Evolutionary conservation across 2,329 filamentous ascomycete species (phyloP).

Genomic region (Fusarium sulawesiense): DNA sequence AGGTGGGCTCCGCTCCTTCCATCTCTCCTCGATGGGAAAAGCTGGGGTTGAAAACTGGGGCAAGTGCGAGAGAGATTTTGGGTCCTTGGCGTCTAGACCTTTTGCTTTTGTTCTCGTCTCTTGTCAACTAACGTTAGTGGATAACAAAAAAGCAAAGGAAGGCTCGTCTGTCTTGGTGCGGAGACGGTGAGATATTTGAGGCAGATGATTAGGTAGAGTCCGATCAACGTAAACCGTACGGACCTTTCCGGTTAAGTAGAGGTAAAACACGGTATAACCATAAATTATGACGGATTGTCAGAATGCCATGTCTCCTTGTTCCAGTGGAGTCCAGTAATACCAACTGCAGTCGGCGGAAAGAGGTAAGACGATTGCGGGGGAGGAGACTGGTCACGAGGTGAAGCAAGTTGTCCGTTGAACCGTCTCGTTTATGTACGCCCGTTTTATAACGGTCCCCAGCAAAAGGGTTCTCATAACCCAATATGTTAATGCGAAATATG

Average conservation of each 20-base stretch:
- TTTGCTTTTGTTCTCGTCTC: conserved; percentile 5
- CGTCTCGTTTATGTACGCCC: background rate
- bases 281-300: background rate
- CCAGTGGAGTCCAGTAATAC: conserved; percentile 15
- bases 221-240: background rate
- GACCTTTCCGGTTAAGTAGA: background rate
- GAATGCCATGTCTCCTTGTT: background rate
- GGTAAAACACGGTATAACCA: background rate
- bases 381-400: conserved; percentile 10
- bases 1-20: conserved; percentile 18
- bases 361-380: conserved; percentile 37
- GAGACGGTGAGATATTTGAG: conserved; percentile 12
- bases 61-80: conserved; percentile 3
- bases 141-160: background rate
- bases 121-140: background rate
- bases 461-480: background rate
- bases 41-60: conserved; percentile 41
- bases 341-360: conserved; percentile 11
- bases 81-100: conserved; percentile 18
- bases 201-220: background rate
- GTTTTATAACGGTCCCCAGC: background rate
- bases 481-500: background rate
- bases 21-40: conserved; percentile 5
- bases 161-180: background rate
- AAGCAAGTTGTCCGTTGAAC: background rate